Evolutionary conservation across 1,284 basidiomycete species (phyloP).

Genomic region (Coniferiporia weirii): DNA sequence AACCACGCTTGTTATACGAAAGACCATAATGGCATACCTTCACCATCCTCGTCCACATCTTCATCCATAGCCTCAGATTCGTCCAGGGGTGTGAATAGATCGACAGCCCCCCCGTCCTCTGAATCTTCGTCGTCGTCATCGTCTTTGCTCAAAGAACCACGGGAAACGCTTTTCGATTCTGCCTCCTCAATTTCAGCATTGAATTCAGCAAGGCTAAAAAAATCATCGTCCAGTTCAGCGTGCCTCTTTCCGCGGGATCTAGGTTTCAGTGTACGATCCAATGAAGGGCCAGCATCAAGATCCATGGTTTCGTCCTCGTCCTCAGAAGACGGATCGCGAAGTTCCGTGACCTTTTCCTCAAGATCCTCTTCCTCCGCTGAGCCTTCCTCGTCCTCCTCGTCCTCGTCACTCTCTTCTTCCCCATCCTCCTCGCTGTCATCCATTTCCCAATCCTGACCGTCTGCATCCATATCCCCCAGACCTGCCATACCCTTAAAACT

Average conservation of each 20-base stretch:
- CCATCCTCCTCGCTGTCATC: slow-evolving; percentile 31
- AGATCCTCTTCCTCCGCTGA: slow-evolving; percentile 34
- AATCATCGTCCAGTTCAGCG: slow-evolving; percentile 83
- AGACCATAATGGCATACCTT: slow-evolving; percentile 33
- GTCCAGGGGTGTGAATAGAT: slow-evolving; percentile 67
- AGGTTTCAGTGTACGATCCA: background rate
- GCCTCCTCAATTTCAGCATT: slow-evolving; percentile 82
- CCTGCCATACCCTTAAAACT: slow-evolving; percentile 33
- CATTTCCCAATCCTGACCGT: slow-evolving; percentile 29
- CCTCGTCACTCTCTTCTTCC: slow-evolving; percentile 28
- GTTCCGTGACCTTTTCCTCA: slow-evolving; percentile 36
- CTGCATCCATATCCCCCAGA: slow-evolving; percentile 31
- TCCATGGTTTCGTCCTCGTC: slow-evolving; percentile 33
- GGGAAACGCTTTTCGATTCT: slow-evolving; percentile 63
- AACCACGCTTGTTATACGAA: slow-evolving; percentile 12
- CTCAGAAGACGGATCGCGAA: slow-evolving; percentile 46
- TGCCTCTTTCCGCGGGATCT: slow-evolving; percentile 31
- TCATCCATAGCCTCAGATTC: slow-evolving; percentile 33
- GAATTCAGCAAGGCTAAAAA: slow-evolving; percentile 89
- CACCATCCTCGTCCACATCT: slow-evolving; percentile 34
- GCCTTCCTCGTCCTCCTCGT: slow-evolving; percentile 29
- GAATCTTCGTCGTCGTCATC: slow-evolving; percentile 43
- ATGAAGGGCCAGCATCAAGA: slow-evolving; percentile 17
- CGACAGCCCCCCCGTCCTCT: slow-evolving; percentile 44
- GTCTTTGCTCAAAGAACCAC: slow-evolving; percentile 55